Base-by-base conservation (phyloP, 2,329 filamentous ascomycete species). In the Xylariomycetidae sp. region DNA sequence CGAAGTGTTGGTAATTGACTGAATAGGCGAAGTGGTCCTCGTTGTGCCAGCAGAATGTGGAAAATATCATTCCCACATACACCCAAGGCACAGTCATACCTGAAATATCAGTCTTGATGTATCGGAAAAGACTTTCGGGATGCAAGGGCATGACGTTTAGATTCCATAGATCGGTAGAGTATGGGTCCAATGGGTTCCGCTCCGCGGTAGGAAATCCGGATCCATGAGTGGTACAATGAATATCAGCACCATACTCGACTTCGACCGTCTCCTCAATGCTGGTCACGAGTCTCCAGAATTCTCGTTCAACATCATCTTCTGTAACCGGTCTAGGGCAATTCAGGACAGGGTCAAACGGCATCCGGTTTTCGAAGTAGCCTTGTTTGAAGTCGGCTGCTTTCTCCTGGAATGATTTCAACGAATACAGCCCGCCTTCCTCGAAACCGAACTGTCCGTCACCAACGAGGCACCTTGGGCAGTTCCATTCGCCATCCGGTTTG, bases 81-180 rank as follows among this genome's bases (percentile, higher is more conserved):
- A 98, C 80, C 92, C 92, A 98, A 1, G 92, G 92, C 6, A 98
- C 90, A 0, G 92, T 98, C 92, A 98, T 98, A 23, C 92, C 92
- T 2, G 92, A 97, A 33, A 98, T 94, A 54, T 98, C 92, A 0
- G 90, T 88, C 59, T 97, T 97, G 69, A 98, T 97, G 50, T 98
- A 87, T 30, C 90, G 79, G 67, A 98, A 98, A 1, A 98, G 69
- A 30, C 89, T 96, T 33, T 97, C 90, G 1, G 84, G 80, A 45
- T 95, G 82, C 33, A 97, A 79, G 0, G 92, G 92, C 40, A 97
- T 72, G 29, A 94, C 81, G 51, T 94, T 98, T 35, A 98, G 69
- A 49, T 98, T 98, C 92, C 92, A 98, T 0, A 86, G 85, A 60
- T 97, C 88, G 2, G 82, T 84, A 1, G 90, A 82, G 57, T 96